Percentiles rank a stretch among this genome's conserved stretches.
phyloP scores from a whole-genome alignment of 441 rosid species.

The Brassica balearica region DNA sequence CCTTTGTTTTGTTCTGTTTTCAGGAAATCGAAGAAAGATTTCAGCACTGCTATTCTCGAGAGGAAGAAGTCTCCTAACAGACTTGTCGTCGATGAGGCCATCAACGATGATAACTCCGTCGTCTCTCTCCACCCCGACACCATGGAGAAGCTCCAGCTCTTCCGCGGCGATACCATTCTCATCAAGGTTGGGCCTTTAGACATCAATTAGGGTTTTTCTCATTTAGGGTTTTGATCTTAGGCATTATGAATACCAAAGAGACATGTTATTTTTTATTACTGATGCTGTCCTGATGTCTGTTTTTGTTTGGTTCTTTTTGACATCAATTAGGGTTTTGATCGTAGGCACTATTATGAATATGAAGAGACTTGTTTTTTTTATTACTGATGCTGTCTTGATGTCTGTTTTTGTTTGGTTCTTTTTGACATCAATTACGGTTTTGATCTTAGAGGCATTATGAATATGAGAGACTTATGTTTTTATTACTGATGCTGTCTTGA shows the following conservation, averaged over 20 bases:
- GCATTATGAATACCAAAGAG: background rate
- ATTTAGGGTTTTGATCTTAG: conserved; percentile 20
- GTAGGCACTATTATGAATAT: no score
- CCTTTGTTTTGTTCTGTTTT: no score
- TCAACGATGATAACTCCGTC: conserved; percentile 64
- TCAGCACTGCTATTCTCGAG: conserved; percentile 64
- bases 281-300: background rate
- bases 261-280: background rate
- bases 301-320: background rate
- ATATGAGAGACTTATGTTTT: no score
- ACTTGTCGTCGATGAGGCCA: conserved; percentile 61
- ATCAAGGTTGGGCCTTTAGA: conserved; percentile 51
- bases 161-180: conserved; percentile 63
- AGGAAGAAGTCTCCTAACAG: conserved; percentile 67
- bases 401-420: no score
- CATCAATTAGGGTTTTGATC: no score
- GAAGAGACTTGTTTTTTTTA: no score
- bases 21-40: conserved; percentile 55
- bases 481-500: no score
- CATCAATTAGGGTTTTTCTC: no score
- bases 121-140: conserved; percentile 56
- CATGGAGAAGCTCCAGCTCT: conserved; percentile 61
- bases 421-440: no score
- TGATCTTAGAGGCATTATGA: no score
- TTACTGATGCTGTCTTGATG: no score